phyloP scores from a whole-genome alignment of 208 protist genomes.

The Phytomonas francai region DNA sequence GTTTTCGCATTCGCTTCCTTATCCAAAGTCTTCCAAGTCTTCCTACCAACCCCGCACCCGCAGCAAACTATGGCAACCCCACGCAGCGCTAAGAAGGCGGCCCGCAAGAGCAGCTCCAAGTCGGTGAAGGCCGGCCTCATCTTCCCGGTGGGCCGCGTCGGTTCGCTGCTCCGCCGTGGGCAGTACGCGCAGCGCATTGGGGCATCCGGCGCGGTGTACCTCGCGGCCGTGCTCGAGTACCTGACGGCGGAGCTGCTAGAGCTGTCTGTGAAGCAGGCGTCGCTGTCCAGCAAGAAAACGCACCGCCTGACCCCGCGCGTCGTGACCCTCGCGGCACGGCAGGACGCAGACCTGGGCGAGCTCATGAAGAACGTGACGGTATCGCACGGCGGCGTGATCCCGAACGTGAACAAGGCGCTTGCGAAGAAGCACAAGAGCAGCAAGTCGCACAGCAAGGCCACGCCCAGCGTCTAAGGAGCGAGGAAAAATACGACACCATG shows the following conservation, averaged over 20 bases:
- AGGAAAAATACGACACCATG: too few species aligned
- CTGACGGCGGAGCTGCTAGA: slow-evolving; percentile 79
- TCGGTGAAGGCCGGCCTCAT: slow-evolving; percentile 95
- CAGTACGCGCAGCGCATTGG: slow-evolving; percentile 95
- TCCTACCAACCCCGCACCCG: too few species aligned
- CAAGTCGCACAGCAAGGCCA: slow-evolving; percentile 27
- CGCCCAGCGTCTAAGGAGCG: slow-evolving; percentile 2
- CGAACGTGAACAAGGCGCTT: slow-evolving; percentile 68
- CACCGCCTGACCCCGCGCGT: slow-evolving; percentile 64
- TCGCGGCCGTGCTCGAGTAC: slow-evolving; percentile 99
- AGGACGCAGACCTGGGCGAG: slow-evolving; percentile 61
- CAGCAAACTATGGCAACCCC: too few species aligned
- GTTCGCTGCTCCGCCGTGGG: slow-evolving; percentile 93
- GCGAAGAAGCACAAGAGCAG: slow-evolving; percentile 70
- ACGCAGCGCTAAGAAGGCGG: too few species aligned
- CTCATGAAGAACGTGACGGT: slow-evolving; percentile 64
- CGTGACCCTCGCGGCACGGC: slow-evolving; percentile 67
- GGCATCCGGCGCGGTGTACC: slow-evolving; percentile 97
- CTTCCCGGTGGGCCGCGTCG: slow-evolving; percentile 98
- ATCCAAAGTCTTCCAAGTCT: too few species aligned
- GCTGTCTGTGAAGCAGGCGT: slow-evolving; percentile 69
- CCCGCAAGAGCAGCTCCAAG: slow-evolving; percentile 70
- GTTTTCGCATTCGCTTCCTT: too few species aligned
- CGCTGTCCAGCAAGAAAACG: slow-evolving; percentile 58
- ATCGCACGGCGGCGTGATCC: slow-evolving; percentile 74